Evolutionary conservation across 1,284 basidiomycete species (phyloP), one percentile per base, ranked within the genome.

Genomic region (Puccinia horiana): DNA sequence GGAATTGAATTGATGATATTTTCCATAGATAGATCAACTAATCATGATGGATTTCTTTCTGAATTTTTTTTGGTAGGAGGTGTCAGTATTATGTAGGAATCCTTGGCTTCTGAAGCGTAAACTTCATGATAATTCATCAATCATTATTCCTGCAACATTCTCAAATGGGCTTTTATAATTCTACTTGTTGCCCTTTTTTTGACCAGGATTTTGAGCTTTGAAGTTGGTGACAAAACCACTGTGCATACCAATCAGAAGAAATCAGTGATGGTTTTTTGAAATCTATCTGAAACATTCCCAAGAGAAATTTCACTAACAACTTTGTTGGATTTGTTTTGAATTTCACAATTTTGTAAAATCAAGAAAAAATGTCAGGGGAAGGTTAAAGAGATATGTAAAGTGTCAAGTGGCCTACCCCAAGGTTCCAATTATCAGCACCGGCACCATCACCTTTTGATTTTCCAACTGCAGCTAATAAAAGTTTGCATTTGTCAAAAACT

Each of bases 361-460:
- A 58, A 32, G 16, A 2, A 26, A 58, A 58, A 16, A 29, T 29
- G 29, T 8, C 23, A 58, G 11, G 16, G 29, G 16, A 29, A 20
- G 29, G 29, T 6, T 58, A n/a, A n/a, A n/a, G n/a, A n/a, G n/a
- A n/a, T n/a, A n/a, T n/a, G n/a, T n/a, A n/a, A n/a, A n/a, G n/a
- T n/a, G n/a, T 35, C 42, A 23, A 23, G 56, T n/a, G 42, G 32
- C 76, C 49, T 54, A 78, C 76, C 8, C 11, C 76, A 65, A 35
- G 32, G 52, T 78, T 78, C 76, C 76, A 78, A 23, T 56, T 32
- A 49, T 78, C 76, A 78, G 76, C 76, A 67, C 63, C 76, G 9
- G 32, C 9, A 37, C 76, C 76, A 49, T 78, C 49, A 20, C 32
- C 20, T 56, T 69, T 69, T 20, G 63, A 65, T 11, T 32, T 12